A percentile compares a stretch with the other conserved stretches of the same genome.
These are phyloP conservation scores for Oryza rufipogon DNA, from an alignment of 176 grass and related monocot genomes.

Conservation along the genomic window DNA sequence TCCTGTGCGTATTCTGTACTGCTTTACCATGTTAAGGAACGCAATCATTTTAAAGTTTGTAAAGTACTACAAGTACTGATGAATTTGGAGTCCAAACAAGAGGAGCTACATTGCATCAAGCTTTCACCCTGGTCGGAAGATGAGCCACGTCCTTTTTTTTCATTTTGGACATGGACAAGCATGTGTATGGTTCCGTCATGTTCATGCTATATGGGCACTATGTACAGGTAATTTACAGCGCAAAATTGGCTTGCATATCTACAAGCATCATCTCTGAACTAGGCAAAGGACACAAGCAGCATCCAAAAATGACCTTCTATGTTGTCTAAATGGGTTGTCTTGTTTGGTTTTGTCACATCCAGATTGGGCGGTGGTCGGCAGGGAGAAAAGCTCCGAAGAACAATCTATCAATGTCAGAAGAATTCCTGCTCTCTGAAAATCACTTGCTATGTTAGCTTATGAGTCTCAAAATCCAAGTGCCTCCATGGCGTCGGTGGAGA, in stretches of 20 bases:
- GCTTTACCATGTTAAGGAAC: no score
- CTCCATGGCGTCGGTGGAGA: not conserved
- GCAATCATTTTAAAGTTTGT: no score
- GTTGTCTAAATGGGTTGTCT: conserved; percentile 8
- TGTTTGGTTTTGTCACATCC: not conserved
- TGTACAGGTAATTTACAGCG: conserved; percentile 45
- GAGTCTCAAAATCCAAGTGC: conserved; percentile 8
- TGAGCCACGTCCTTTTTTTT: not conserved
- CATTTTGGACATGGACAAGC: not conserved
- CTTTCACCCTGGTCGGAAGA: no score
- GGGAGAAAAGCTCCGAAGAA: not conserved
- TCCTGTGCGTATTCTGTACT: no score
- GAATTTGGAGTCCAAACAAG: no score
- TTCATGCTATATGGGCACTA: conserved; percentile 1
- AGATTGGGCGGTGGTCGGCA: not conserved
- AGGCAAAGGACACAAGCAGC: conserved; percentile 1
- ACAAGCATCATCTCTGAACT: conserved; percentile 6
- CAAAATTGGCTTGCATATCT: conserved; percentile 37
- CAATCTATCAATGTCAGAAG: not conserved
- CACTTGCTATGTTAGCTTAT: not conserved
- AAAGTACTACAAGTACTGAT: no score
- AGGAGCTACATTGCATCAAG: no score
- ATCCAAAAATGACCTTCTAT: not conserved
- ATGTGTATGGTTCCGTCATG: not conserved
- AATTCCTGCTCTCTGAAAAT: conserved; percentile 17